These are phyloP conservation scores for Coemansia sp. DNA, from an alignment of 192 early-diverging fungal genomes.

Conservation along the genomic window DNA sequence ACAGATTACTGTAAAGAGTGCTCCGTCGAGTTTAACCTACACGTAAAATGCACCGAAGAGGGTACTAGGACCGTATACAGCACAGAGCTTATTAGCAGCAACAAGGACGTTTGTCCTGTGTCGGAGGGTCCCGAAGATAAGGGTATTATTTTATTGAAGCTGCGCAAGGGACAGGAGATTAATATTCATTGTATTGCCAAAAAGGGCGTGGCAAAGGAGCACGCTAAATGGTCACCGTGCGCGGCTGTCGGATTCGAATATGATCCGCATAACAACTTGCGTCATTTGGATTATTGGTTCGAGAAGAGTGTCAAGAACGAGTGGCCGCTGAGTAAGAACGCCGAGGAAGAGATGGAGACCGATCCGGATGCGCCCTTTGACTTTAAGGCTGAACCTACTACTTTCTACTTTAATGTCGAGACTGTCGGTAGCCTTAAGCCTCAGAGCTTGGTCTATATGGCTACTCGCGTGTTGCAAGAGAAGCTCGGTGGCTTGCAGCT, in stretches of 20 bases:
- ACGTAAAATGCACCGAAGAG: slow-evolving; percentile 81
- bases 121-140: slow-evolving; percentile 63
- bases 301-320: slow-evolving; percentile 82
- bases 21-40: slow-evolving; percentile 84
- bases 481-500: slow-evolving; percentile 73
- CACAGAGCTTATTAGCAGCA: slow-evolving; percentile 73
- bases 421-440: slow-evolving; percentile 76
- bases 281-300: slow-evolving; percentile 91
- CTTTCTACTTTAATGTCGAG: slow-evolving; percentile 78
- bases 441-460: slow-evolving; percentile 68
- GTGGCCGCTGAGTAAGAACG: slow-evolving; percentile 77
- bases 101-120: slow-evolving; percentile 70
- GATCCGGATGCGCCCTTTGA: slow-evolving; percentile 63
- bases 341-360: slow-evolving; percentile 58
- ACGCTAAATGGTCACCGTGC: slow-evolving; percentile 96
- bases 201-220: slow-evolving; percentile 97
- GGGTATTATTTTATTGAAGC: slow-evolving; percentile 83
- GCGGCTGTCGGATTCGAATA: slow-evolving; percentile 92
- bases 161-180: slow-evolving; percentile 91
- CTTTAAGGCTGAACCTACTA: slow-evolving; percentile 76
- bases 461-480: slow-evolving; percentile 70
- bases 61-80: slow-evolving; percentile 81
- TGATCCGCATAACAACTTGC: slow-evolving; percentile 91
- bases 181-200: slow-evolving; percentile 90
- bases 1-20: slow-evolving; percentile 83